These are phyloP conservation scores for Incumbomyces lentus DNA, from an alignment of 2,329 filamentous ascomycete genomes.

Conservation along the genomic window DNA sequence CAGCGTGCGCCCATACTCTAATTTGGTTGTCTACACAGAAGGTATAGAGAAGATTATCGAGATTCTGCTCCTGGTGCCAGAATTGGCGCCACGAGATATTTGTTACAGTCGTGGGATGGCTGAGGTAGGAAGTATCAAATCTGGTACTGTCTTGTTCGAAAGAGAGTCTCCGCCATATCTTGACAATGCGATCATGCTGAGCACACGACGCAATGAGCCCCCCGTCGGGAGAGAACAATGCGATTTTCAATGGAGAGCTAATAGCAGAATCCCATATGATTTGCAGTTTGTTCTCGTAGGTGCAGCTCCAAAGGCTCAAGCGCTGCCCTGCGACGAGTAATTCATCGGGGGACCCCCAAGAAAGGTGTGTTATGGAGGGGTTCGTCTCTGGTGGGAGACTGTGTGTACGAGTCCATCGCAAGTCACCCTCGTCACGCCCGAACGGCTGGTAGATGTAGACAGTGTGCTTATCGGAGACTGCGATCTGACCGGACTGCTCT, in stretches of 20 bases:
- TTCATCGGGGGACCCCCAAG: constrained; percentile 81
- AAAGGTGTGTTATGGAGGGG: constrained; percentile 49
- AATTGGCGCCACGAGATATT: constrained; percentile 77
- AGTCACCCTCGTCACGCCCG: constrained; percentile 55
- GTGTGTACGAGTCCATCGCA: constrained; percentile 34
- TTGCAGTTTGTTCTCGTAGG: constrained; percentile 28
- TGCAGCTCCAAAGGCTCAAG: constrained; percentile 57
- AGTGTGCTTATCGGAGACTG: constrained; percentile 54
- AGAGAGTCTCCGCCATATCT: constrained; percentile 81
- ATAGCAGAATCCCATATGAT: constrained; percentile 63
- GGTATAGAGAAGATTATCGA: constrained; percentile 83
- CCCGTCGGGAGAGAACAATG: constrained; percentile 75
- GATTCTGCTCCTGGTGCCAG: constrained; percentile 62
- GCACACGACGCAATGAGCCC: constrained; percentile 76
- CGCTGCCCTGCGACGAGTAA: constrained; percentile 64
- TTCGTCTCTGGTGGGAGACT: constrained; percentile 30
- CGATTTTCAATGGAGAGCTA: constrained; percentile 62
- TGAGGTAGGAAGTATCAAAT: constrained; percentile 83
- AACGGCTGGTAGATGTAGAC: constrained; percentile 73
- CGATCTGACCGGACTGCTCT: constrained; percentile 74
- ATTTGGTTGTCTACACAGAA: constrained; percentile 71
- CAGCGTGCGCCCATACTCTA: constrained; percentile 71
- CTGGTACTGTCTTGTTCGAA: constrained; percentile 73
- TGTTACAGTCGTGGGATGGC: constrained; percentile 73
- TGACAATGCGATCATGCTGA: constrained; percentile 69